Evolutionary conservation across 2,329 filamentous ascomycete genomes (phyloP).

Genomic region (Trichoderma harzianum): DNA sequence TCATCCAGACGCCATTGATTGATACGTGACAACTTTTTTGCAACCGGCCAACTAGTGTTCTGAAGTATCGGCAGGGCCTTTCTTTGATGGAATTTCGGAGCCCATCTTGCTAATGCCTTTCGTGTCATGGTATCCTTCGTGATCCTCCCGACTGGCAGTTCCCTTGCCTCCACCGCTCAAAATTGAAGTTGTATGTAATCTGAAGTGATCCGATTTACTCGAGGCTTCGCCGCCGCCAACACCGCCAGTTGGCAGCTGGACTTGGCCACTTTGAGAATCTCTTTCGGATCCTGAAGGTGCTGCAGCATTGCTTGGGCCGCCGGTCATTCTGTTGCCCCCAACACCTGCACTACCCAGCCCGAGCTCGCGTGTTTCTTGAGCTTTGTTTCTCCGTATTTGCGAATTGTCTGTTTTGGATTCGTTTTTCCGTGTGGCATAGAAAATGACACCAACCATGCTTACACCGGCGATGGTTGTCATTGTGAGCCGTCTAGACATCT

Average conservation of each 20-base stretch:
- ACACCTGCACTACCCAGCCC: slow-evolving; percentile 33
- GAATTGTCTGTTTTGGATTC: background rate
- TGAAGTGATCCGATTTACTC: background rate
- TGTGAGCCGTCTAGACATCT: slow-evolving; percentile 25
- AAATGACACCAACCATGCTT: background rate
- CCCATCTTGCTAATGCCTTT: slow-evolving; percentile 9
- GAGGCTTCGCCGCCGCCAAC: background rate
- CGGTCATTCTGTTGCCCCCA: slow-evolving; percentile 30
- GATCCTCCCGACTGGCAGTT: background rate
- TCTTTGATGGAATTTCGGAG: background rate
- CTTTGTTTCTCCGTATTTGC: slow-evolving; percentile 16
- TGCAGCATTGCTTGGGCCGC: slow-evolving; percentile 30
- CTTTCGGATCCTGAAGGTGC: slow-evolving; percentile 17
- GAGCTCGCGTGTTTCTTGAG: slow-evolving; percentile 31
- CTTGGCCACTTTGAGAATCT: background rate
- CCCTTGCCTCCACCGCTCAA: background rate
- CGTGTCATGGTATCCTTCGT: background rate
- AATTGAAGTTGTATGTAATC: background rate
- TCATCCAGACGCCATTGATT: background rate
- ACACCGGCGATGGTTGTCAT: background rate
- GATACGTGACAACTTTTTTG: background rate
- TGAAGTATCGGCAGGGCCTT: background rate
- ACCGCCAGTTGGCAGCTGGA: background rate
- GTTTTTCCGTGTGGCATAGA: background rate
- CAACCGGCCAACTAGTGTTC: background rate